Conservation (phyloP, 108 stramenopile genomes). For the Skeletonema menzelii region DNA sequence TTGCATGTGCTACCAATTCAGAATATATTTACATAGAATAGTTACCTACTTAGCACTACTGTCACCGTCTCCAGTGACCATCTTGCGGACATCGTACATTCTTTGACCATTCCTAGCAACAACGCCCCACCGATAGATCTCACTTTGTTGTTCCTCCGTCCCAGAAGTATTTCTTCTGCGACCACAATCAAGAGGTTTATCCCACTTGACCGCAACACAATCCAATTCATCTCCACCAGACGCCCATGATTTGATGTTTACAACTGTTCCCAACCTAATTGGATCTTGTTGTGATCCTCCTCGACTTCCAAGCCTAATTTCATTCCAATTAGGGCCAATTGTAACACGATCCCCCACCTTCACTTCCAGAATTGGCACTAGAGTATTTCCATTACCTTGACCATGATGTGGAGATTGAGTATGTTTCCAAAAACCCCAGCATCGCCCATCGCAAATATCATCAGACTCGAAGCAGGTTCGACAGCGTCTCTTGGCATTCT, state of each 20-base stretch:
- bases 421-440: slow-evolving; percentile 84
- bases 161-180: background rate
- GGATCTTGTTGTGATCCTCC: background rate
- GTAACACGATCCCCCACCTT: slow-evolving; percentile 45
- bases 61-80: background rate
- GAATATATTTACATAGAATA: background rate
- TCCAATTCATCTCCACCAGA: slow-evolving; percentile 46
- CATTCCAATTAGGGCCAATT: slow-evolving; percentile 60
- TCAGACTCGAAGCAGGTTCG: slow-evolving; percentile 65
- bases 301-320: slow-evolving; percentile 33
- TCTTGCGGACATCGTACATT: slow-evolving; percentile 42
- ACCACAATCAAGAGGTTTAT: background rate
- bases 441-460: slow-evolving; percentile 66
- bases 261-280: slow-evolving; percentile 40
- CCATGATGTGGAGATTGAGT: background rate
- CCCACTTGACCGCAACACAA: slow-evolving; percentile 63
- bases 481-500: slow-evolving; percentile 58
- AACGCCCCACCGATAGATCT: slow-evolving; percentile 66
- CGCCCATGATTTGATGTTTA: slow-evolving; percentile 56
- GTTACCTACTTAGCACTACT: background rate
- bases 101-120: slow-evolving; percentile 45
- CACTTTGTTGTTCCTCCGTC: background rate
- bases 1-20: too few relatives aligned
- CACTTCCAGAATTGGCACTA: slow-evolving; percentile 21
- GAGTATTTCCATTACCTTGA: background rate